These are phyloP conservation scores for Salvia hispanica DNA, from an alignment of 257 asterid genomes.

Conservation along the genomic window DNA sequence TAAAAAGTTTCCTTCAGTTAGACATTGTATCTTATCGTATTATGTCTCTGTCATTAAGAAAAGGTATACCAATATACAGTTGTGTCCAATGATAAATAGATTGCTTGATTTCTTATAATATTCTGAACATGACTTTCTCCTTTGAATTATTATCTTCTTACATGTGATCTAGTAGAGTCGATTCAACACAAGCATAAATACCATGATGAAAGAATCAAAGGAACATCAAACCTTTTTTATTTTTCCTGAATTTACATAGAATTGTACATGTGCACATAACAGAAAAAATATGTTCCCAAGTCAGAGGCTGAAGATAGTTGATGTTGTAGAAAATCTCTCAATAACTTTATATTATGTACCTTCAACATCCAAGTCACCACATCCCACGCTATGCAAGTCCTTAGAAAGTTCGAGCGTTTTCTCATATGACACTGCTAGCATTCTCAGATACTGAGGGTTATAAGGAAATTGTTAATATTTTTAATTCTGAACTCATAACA, in stretches of 20 bases:
- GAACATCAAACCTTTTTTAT: neutral
- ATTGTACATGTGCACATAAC: neutral
- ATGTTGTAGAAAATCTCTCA: neutral
- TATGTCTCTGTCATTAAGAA: neutral
- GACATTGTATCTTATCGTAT: neutral
- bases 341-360: slow-evolving; percentile 41
- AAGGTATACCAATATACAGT: neutral
- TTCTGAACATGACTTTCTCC: slow-evolving; percentile 10
- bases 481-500: slow-evolving; percentile 3
- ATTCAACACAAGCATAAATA: neutral
- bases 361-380: slow-evolving; percentile 95
- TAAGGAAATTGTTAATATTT: slow-evolving; percentile 31
- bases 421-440: slow-evolving; percentile 91
- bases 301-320: slow-evolving; percentile 13
- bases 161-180: neutral
- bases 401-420: slow-evolving; percentile 84
- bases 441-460: slow-evolving; percentile 71
- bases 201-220: neutral
- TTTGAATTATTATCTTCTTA: neutral
- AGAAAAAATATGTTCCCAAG: slow-evolving; percentile 7
- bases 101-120: slow-evolving; percentile 5
- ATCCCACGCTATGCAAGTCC: slow-evolving; percentile 78
- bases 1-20: neutral
- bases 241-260: slow-evolving; percentile 4
- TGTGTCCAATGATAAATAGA: slow-evolving; percentile 5